A percentile compares a stretch with the other conserved stretches of the same genome.
phyloP scores from a whole-genome alignment of 805 yeast genomes.

The Lipomyces mesembrius region DNA sequence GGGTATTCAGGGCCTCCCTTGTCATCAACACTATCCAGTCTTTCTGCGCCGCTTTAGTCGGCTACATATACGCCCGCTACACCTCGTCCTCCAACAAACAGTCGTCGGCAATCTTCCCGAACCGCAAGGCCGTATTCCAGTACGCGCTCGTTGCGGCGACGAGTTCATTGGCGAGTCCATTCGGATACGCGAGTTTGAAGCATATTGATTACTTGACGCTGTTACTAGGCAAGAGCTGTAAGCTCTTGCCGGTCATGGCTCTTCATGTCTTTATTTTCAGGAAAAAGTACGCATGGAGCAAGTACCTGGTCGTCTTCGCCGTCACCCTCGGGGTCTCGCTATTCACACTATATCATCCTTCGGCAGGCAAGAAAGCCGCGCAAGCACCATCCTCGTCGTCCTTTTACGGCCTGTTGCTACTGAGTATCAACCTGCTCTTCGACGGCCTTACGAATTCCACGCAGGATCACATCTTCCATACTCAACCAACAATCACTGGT shows the following conservation, averaged over 20 bases:
- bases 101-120: constrained; percentile 40
- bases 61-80: constrained; percentile 57
- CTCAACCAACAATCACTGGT: constrained; percentile 64
- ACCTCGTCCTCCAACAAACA: background rate
- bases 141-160: constrained; percentile 64
- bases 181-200: constrained; percentile 75
- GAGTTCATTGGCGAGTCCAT: constrained; percentile 80
- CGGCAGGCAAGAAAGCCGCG: constrained; percentile 37
- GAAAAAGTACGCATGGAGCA: constrained; percentile 71
- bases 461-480: constrained; percentile 80
- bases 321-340: constrained; percentile 83
- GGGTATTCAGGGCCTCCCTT: constrained; percentile 73
- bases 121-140: constrained; percentile 44
- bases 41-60: constrained; percentile 69
- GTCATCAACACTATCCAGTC: constrained; percentile 80
- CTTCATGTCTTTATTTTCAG: constrained; percentile 76
- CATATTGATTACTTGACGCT: constrained; percentile 87
- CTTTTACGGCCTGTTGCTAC: constrained; percentile 62
- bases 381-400: constrained; percentile 49
- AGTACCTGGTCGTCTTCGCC: constrained; percentile 74
- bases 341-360: constrained; percentile 65
- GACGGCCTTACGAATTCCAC: constrained; percentile 95
- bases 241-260: constrained; percentile 90
- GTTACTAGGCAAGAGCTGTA: constrained; percentile 89
- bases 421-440: constrained; percentile 67